These are phyloP conservation scores for Wallacemonas sp. DNA, from an alignment of 208 protist genomes.

Conservation along the genomic window DNA sequence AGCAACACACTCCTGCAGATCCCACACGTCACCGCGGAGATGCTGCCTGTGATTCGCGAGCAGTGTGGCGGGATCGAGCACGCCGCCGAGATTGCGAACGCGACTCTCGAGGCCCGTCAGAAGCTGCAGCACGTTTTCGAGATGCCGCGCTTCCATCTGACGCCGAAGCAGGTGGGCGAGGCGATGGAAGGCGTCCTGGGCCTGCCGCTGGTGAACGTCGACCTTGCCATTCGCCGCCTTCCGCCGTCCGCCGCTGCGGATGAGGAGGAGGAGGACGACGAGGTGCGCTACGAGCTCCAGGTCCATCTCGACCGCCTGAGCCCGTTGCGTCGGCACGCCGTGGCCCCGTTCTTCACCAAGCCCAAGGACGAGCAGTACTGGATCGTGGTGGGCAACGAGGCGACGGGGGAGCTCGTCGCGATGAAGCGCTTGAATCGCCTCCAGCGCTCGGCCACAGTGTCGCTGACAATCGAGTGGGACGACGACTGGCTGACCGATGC, in stretches of 20 bases:
- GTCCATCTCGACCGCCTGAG: conserved; percentile 77
- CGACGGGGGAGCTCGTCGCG: conserved; percentile 90
- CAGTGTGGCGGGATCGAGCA: conserved; percentile 58
- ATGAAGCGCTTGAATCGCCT: conserved; percentile 90
- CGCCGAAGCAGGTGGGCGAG: conserved; percentile 49
- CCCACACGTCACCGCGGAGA: conserved; percentile 74
- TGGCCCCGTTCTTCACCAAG: conserved; percentile 90
- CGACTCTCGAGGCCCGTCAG: conserved; percentile 39
- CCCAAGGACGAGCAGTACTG: conserved; percentile 94
- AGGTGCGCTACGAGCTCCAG: conserved; percentile 45
- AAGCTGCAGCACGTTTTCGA: conserved; percentile 57
- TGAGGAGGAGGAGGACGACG: conserved; percentile 33
- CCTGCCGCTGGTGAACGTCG: conserved; percentile 79
- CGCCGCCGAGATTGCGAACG: conserved; percentile 78
- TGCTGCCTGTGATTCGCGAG: conserved; percentile 60
- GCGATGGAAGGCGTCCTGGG: conserved; percentile 75
- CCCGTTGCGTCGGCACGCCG: conserved; percentile 44
- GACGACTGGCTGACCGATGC: conserved; percentile 70
- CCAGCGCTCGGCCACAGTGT: conserved; percentile 41
- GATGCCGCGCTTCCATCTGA: conserved; percentile 48
- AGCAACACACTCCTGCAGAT: conserved; percentile 87
- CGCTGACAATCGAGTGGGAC: conserved; percentile 87
- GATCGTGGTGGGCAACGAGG: conserved; percentile 83
- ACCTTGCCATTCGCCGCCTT: conserved; percentile 46
- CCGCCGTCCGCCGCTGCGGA: conserved; percentile 18